These are phyloP conservation scores for Alternaria brassicicola DNA, from an alignment of 2,329 filamentous ascomycete genomes.

Conservation along the genomic window DNA sequence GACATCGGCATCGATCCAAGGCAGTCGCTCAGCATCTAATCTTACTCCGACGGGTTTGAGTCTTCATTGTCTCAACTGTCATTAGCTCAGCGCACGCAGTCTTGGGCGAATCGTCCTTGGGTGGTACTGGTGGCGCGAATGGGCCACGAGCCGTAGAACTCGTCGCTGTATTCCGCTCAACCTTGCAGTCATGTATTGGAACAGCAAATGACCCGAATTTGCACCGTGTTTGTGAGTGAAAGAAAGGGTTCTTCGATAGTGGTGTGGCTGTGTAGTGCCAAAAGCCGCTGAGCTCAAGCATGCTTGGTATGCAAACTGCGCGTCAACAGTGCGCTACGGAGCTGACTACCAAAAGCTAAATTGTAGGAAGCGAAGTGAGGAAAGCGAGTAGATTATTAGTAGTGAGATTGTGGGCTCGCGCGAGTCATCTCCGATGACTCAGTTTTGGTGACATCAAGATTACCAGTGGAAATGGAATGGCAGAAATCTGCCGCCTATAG, in stretches of 20 bases:
- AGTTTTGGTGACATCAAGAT: not conserved
- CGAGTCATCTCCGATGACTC: not conserved
- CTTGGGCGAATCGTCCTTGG: not conserved
- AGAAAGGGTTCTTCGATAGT: not conserved
- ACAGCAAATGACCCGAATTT: not conserved
- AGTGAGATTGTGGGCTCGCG: not conserved
- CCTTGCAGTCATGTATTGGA: not conserved
- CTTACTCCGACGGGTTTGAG: not conserved
- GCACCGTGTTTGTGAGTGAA: not conserved
- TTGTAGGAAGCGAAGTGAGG: not conserved
- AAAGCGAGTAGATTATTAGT: not conserved
- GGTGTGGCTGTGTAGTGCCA: not conserved
- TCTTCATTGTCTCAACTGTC: not conserved
- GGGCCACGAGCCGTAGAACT: not conserved
- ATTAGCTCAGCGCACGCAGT: not conserved
- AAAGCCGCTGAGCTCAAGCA: not conserved
- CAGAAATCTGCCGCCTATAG: not conserved
- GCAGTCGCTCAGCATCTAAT: not conserved
- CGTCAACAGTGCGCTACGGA: not conserved
- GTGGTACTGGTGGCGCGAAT: not conserved
- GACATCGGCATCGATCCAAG: not conserved
- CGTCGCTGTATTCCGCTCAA: not conserved
- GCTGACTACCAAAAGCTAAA: not conserved
- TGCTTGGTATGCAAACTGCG: not conserved
- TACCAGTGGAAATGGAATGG: not conserved